phyloP scores from a whole-genome alignment of 192 early-diverging fungal genomes.

The Lobosporangium transversale region DNA sequence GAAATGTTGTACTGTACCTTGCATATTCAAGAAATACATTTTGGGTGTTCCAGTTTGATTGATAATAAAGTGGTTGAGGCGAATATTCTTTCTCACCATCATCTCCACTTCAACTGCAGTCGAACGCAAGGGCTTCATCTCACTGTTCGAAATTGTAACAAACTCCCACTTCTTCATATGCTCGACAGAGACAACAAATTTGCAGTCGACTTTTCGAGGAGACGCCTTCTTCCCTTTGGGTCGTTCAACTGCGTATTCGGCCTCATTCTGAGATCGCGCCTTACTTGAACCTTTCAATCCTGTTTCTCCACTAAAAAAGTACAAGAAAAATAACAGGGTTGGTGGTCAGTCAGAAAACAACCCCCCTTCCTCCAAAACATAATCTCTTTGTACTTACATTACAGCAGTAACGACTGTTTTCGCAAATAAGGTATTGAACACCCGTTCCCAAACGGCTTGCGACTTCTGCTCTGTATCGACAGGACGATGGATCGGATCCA shows the following conservation, averaged over 20 bases:
- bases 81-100: constrained; percentile 11
- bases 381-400: constrained; percentile 8
- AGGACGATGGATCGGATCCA: constrained; percentile 15
- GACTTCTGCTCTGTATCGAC: constrained; percentile 20
- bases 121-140: constrained; percentile 17
- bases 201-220: constrained; percentile 13
- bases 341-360: no score
- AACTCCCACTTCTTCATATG: constrained; percentile 3
- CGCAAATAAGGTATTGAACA: constrained; percentile 14
- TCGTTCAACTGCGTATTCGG: constrained; percentile 1
- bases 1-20: constrained; percentile 4
- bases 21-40: constrained; percentile 14
- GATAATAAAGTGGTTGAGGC: constrained; percentile 15
- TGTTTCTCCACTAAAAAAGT: constrained; percentile 19
- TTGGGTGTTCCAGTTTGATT: constrained; percentile 9
- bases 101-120: constrained; percentile 2
- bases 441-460: constrained; percentile 11
- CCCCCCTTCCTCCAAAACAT: no score
- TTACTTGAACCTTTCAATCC: constrained; percentile 11
- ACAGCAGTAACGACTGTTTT: not conserved
- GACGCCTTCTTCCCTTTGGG: not conserved
- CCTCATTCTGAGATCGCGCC: constrained; percentile 11
- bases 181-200: constrained; percentile 15
- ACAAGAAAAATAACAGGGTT: not conserved
- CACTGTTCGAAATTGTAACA: constrained; percentile 16